Evolutionary conservation across 345 rosid species (phyloP).

Genomic region (Kandelia obovata): DNA sequence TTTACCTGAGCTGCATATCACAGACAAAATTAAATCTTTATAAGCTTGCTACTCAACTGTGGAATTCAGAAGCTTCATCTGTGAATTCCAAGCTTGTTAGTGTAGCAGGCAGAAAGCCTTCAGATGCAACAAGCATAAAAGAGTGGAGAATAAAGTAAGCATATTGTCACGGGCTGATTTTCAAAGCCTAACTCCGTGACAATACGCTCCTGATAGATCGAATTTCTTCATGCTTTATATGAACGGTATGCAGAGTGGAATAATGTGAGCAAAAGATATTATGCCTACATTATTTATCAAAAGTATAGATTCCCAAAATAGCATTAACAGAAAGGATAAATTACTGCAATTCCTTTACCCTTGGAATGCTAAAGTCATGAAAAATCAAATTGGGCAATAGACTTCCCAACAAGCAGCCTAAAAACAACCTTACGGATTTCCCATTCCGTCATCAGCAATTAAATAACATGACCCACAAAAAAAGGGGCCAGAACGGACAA

Average conservation of each 20-base stretch:
- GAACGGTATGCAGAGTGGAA: not conserved
- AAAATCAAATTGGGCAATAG: not conserved
- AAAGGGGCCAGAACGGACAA: too few relatives aligned
- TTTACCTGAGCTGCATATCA: constrained; percentile 19
- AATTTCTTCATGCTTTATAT: not conserved
- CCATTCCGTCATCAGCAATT: too few relatives aligned
- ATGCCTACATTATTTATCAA: not conserved
- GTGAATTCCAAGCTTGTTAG: not conserved
- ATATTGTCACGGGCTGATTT: too few relatives aligned
- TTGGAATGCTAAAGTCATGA: not conserved
- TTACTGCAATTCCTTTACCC: not conserved
- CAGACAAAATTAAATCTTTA: constrained; percentile 1
- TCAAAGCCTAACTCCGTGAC: too few relatives aligned
- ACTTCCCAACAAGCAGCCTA: not conserved
- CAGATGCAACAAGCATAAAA: not conserved
- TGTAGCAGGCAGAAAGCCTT: not conserved
- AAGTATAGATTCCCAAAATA: not conserved
- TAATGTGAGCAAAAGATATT: constrained; percentile 3
- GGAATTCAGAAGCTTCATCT: not conserved
- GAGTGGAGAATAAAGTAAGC: not conserved
- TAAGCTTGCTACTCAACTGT: not conserved
- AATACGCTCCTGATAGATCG: not conserved
- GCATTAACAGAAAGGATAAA: not conserved
- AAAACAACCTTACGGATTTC: too few relatives aligned
- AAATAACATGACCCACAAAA: too few relatives aligned